Evolutionary conservation across 2,329 filamentous ascomycete species (phyloP), one percentile per base, ranked within the genome.

Genomic region (Epichloe festucae): DNA sequence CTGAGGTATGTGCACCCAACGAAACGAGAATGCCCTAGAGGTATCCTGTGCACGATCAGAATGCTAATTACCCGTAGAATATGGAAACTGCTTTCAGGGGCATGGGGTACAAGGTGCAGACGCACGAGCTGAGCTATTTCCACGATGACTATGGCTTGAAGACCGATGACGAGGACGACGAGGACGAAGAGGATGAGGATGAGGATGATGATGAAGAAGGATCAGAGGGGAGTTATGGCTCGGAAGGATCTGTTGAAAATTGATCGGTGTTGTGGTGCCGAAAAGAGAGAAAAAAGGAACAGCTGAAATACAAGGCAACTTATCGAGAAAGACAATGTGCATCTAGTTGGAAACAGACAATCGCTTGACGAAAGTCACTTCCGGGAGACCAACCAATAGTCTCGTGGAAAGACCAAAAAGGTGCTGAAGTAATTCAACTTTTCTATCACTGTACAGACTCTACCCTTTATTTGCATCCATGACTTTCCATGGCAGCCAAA

Each of bases 71-170:
- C 4, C 8, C 15, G 10, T 4, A 55, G 53, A 50, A 50, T 54
- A 81, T 95, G 59, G 79, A 85, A 60, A 82, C 82, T 58, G 82
- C 85, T 2, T 87, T 97, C 60, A 76, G 81, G 58, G 73, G 72
- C 1, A 82, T 81, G 52, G 89, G 89, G 0, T 98, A 95, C 73
- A 84, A 83, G 65, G 84, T 85, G 0, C 78, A 87, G 62, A 76
- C 87, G 40, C 83, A 84, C 62, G 75, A 84, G 31, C 74, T 97
- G 48, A 81, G 82, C 42, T 78, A 86, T 60, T 97, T 95, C 67
- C 82, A 94, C 65, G 88, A 96, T 56, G 87, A 89, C 61, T 97
- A 97, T 64, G 91, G 91, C 0, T 70, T 96, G 46, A 77, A 85
- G 64, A 76, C 75, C 2, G 82, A 82, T 0, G 82, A 82, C 0